phyloP scores from a whole-genome alignment of 148 eudicot genomes.

The Rhododendron williamsianum region DNA sequence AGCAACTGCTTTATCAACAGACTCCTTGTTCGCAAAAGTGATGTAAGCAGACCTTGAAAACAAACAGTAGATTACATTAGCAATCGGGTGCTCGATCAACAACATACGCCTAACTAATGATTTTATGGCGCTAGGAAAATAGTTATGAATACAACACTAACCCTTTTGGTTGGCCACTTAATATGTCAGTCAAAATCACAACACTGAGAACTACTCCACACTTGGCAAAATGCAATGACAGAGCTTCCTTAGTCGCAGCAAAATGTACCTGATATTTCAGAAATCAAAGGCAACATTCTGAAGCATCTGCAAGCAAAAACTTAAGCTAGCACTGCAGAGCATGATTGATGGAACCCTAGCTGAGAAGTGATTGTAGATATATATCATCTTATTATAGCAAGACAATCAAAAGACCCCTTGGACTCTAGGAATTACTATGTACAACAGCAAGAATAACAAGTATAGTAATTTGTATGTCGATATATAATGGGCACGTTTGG shows the following conservation, averaged over 20 bases:
- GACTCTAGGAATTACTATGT: background rate
- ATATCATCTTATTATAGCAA: background rate
- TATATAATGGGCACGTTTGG: background rate
- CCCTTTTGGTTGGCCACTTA: constrained; percentile 20
- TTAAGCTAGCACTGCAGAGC: constrained; percentile 4
- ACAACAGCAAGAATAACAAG: background rate
- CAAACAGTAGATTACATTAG: background rate
- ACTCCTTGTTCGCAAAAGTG: constrained; percentile 40
- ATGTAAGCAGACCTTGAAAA: constrained; percentile 42
- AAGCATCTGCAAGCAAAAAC: constrained; percentile 2
- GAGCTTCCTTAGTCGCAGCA: constrained; percentile 32
- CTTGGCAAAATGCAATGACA: constrained; percentile 28
- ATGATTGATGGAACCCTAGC: background rate
- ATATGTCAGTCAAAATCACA: constrained; percentile 16
- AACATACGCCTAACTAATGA: background rate
- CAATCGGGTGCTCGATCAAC: background rate
- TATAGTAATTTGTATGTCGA: background rate
- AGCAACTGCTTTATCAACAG: constrained; percentile 36
- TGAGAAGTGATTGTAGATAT: background rate
- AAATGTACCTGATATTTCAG: constrained; percentile 33
- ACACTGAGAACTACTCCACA: constrained; percentile 36
- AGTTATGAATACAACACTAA: constrained; percentile 3
- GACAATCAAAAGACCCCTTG: constrained; percentile 1
- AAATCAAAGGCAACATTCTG: background rate
- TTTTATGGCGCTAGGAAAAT: background rate